Evolutionary conservation across 495 filamentous ascomycete genomes (phyloP).

Genomic region (Penicillium alfredii): DNA sequence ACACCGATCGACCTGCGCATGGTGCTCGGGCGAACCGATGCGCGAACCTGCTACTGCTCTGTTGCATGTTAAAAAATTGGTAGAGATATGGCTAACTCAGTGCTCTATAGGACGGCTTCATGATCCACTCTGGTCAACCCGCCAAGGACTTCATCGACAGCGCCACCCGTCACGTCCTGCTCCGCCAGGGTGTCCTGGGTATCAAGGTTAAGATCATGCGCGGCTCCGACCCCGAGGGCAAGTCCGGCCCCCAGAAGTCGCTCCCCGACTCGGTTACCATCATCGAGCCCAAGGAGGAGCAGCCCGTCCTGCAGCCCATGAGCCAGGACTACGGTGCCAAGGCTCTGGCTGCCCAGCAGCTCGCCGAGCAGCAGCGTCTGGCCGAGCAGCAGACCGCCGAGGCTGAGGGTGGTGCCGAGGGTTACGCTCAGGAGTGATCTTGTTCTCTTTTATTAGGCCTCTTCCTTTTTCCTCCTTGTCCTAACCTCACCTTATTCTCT

Average conservation of each 20-base stretch:
- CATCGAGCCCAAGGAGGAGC: slow-evolving; percentile 99
- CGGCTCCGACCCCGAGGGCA: slow-evolving; percentile 98
- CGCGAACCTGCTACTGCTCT: too few relatives aligned
- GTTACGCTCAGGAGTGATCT: slow-evolving; percentile 44
- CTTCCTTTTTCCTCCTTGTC: slow-evolving; percentile 32
- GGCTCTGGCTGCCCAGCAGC: slow-evolving; percentile 79
- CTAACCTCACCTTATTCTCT: slow-evolving; percentile 33
- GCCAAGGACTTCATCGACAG: slow-evolving; percentile 99
- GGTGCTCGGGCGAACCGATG: too few relatives aligned
- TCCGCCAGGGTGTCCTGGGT: slow-evolving; percentile 97
- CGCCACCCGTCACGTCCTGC: slow-evolving; percentile 96
- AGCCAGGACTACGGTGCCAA: slow-evolving; percentile 98
- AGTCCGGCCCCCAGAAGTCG: slow-evolving; percentile 92
- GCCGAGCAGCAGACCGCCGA: slow-evolving; percentile 55
- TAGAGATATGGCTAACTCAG: slow-evolving; percentile 14
- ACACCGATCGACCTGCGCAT: too few relatives aligned
- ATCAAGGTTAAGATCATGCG: slow-evolving; percentile 99
- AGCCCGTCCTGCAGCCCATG: slow-evolving; percentile 84
- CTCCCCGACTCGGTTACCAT: slow-evolving; percentile 97
- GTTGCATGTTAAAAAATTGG: too few relatives aligned
- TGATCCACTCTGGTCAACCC: slow-evolving; percentile 99
- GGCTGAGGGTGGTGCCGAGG: slow-evolving; percentile 40
- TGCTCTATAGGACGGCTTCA: slow-evolving; percentile 80
- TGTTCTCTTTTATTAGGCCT: slow-evolving; percentile 27
- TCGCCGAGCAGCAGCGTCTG: slow-evolving; percentile 65